These are phyloP conservation scores for Suillus placidus DNA, from an alignment of 768 basidiomycete species.

Conservation along the genomic window DNA sequence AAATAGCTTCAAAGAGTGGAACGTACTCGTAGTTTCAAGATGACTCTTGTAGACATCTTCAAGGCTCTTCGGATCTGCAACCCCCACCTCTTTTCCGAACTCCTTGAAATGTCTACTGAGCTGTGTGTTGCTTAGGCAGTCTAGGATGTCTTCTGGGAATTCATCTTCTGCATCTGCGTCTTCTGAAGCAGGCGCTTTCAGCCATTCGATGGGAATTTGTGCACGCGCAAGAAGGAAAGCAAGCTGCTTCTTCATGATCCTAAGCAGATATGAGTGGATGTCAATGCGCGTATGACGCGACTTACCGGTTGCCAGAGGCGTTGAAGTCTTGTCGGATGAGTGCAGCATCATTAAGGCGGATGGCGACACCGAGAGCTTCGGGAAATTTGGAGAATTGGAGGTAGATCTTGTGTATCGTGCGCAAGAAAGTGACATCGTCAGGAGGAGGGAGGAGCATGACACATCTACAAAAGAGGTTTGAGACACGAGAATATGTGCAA, in stretches of 20 bases:
- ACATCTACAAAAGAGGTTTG: slow-evolving; percentile 50
- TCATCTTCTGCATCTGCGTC: slow-evolving; percentile 63
- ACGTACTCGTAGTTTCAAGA: slow-evolving; percentile 82
- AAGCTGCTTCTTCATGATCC: slow-evolving; percentile 91
- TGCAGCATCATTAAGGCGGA: slow-evolving; percentile 78
- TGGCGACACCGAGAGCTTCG: slow-evolving; percentile 85
- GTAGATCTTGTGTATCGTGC: slow-evolving; percentile 88
- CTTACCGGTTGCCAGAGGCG: slow-evolving; percentile 85
- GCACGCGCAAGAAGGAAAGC: slow-evolving; percentile 92
- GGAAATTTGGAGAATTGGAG: slow-evolving; percentile 85
- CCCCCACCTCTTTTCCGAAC: slow-evolving; percentile 93
- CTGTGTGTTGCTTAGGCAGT: slow-evolving; percentile 84
- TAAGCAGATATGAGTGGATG: slow-evolving; percentile 28
- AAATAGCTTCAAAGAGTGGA: background rate
- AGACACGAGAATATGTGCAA: slow-evolving; percentile 9
- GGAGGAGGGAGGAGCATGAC: slow-evolving; percentile 90
- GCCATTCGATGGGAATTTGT: slow-evolving; percentile 88
- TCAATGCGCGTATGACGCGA: slow-evolving; percentile 15
- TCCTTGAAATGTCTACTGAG: slow-evolving; percentile 84
- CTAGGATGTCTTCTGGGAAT: slow-evolving; percentile 77
- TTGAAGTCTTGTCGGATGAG: slow-evolving; percentile 88
- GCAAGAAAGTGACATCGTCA: slow-evolving; percentile 88
- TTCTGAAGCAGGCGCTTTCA: slow-evolving; percentile 56
- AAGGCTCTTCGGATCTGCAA: slow-evolving; percentile 83
- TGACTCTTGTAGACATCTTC: slow-evolving; percentile 99